phyloP scores from a whole-genome alignment of 2,329 filamentous ascomycete genomes.

The Fusarium robinianum region DNA sequence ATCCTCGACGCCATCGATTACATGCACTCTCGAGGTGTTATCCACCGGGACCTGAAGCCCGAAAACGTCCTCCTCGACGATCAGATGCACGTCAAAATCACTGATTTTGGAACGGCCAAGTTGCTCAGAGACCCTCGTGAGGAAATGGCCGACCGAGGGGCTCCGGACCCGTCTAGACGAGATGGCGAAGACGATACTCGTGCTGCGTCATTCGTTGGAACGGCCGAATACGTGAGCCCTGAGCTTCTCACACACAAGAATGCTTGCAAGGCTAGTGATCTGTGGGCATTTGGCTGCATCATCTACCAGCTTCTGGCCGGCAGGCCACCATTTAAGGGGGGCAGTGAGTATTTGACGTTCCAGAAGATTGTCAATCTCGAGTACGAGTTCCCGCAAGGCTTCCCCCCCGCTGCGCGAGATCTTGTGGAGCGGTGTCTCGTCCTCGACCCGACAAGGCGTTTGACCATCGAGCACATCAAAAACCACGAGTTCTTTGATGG shows the following conservation, averaged over 20 bases:
- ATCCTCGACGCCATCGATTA: conserved; percentile 96
- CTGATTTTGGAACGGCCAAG: conserved; percentile 98
- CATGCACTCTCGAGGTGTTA: conserved; percentile 95
- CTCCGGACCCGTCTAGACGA: conserved; percentile 42
- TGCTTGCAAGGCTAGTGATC: conserved; percentile 94
- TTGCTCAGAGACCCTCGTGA: conserved; percentile 60
- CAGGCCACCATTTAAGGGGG: conserved; percentile 94
- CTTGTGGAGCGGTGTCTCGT: conserved; percentile 89
- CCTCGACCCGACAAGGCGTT: conserved; percentile 78
- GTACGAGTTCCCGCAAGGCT: conserved; percentile 89
- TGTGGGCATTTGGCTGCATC: conserved; percentile 99
- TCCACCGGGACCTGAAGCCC: conserved; percentile 94
- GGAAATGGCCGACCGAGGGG: conserved; percentile 46
- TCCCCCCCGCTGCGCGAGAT: conserved; percentile 83
- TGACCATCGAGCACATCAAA: conserved; percentile 95
- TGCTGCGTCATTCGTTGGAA: conserved; percentile 94
- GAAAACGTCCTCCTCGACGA: conserved; percentile 96
- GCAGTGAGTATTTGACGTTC: conserved; percentile 95
- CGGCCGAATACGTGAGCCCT: conserved; percentile 96
- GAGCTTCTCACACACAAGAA: conserved; percentile 97
- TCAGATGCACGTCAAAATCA: conserved; percentile 98
- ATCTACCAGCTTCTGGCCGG: conserved; percentile 95
- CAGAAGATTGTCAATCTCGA: conserved; percentile 96
- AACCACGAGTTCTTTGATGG: conserved; percentile 95
- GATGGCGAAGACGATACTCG: conserved; percentile 65